Conservation (phyloP, 1,284 basidiomycete species). For the Athelia psychrophila region DNA sequence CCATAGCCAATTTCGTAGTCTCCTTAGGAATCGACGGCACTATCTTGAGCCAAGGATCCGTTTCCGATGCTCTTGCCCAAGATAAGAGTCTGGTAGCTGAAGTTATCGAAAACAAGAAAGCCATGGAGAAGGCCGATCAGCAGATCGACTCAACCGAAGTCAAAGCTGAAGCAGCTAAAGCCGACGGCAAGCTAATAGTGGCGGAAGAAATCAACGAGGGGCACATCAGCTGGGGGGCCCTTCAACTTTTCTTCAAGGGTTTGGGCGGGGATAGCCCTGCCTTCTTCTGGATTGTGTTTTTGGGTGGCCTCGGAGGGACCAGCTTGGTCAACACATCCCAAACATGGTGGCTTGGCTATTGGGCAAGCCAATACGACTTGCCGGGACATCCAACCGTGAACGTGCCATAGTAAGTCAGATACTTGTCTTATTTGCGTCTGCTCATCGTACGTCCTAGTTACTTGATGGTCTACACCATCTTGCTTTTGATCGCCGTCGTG, state of each 20-base stretch:
- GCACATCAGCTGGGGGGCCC: conserved; percentile 45
- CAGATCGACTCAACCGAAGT: conserved; percentile 19
- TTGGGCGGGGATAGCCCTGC: conserved; percentile 39
- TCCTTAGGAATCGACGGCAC: conserved; percentile 53
- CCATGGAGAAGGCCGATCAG: conserved; percentile 35
- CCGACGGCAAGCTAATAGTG: conserved; percentile 48
- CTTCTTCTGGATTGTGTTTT: conserved; percentile 36
- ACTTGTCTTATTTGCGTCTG: neutral
- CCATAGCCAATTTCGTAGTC: conserved; percentile 63
- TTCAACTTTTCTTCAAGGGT: conserved; percentile 29
- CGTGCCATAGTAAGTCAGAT: conserved; percentile 22
- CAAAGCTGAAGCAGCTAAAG: conserved; percentile 9
- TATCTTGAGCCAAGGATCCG: conserved; percentile 44
- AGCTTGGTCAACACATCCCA: conserved; percentile 26
- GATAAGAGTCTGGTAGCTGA: conserved; percentile 38
- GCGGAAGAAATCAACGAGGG: conserved; percentile 61
- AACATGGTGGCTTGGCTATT: conserved; percentile 46
- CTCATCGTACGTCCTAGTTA: conserved; percentile 12
- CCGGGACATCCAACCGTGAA: conserved; percentile 20
- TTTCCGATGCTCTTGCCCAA: conserved; percentile 40
- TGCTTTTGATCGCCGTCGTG: conserved; percentile 29
- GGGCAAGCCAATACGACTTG: conserved; percentile 42
- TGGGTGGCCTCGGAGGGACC: conserved; percentile 17
- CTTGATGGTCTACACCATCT: conserved; percentile 23
- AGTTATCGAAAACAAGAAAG: conserved; percentile 36